Percentiles rank a stretch among this genome's conserved stretches.
Conservation (phyloP, 345 rosid species). For the Heritiera littoralis region DNA sequence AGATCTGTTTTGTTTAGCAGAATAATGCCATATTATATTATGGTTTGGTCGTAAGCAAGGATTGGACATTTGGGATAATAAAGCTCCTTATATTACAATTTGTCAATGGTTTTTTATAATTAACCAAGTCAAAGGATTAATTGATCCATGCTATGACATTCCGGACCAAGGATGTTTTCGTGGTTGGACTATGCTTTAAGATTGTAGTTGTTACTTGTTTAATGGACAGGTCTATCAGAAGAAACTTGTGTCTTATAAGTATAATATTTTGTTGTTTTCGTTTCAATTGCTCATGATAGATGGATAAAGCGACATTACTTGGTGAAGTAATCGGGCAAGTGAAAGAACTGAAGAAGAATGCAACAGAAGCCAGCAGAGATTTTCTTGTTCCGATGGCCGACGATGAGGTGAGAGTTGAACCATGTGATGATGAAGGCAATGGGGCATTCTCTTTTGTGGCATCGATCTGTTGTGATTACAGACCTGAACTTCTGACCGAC, state of each 20-base stretch:
- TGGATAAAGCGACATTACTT: slow-evolving; percentile 79
- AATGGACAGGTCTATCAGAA: background rate
- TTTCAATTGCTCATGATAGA: slow-evolving; percentile 28
- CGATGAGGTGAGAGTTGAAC: slow-evolving; percentile 58
- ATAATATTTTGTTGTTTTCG: too few species aligned
- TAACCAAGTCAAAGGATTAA: slow-evolving; percentile 12
- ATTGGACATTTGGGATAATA: background rate
- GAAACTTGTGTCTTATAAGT: background rate
- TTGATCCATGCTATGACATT: background rate
- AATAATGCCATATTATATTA: slow-evolving; percentile 11
- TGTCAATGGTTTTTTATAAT: slow-evolving; percentile 1
- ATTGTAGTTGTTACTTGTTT: background rate
- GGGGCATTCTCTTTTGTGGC: slow-evolving; percentile 40
- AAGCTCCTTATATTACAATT: background rate
- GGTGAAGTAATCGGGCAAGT: slow-evolving; percentile 55
- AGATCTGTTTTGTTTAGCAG: slow-evolving; percentile 17
- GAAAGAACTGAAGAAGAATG: slow-evolving; percentile 48
- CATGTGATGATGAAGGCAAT: slow-evolving; percentile 16
- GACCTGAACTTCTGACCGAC: slow-evolving; percentile 52
- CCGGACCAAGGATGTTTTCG: background rate
- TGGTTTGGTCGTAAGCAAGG: slow-evolving; percentile 21
- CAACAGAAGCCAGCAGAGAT: slow-evolving; percentile 48
- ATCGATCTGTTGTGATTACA: slow-evolving; percentile 55
- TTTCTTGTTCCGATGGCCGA: slow-evolving; percentile 51
- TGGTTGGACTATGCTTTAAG: too few species aligned